Percentiles rank a stretch among this genome's conserved stretches.
These are phyloP conservation scores for Aeminium ludgeri DNA, from an alignment of 495 filamentous ascomycete genomes.

Conservation along the genomic window DNA sequence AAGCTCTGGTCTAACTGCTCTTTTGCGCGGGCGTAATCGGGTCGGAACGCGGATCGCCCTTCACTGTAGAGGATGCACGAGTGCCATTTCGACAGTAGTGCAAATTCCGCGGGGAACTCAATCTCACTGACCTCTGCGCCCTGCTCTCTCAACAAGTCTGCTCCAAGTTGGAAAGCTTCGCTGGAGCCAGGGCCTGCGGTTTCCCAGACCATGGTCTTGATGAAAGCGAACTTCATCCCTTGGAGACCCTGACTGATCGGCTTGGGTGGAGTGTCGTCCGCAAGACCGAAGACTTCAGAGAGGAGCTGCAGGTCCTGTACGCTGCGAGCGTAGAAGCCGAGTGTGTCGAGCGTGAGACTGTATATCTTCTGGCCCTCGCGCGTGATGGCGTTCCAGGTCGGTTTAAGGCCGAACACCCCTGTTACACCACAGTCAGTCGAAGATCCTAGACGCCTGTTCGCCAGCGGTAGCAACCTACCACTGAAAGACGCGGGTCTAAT, in stretches of 20 bases:
- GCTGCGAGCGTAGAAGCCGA: conserved; percentile 34
- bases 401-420: conserved; percentile 10
- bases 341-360: conserved; percentile 34
- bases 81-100: conserved; percentile 28
- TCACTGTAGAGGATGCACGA: conserved; percentile 26
- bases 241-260: conserved; percentile 21
- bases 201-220: conserved; percentile 33
- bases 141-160: conserved; percentile 24
- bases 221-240: conserved; percentile 31
- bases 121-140: conserved; percentile 33
- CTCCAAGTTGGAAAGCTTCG: conserved; percentile 28
- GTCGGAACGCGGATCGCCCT: conserved; percentile 28
- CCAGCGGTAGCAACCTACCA: conserved; percentile 19
- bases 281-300: conserved; percentile 30
- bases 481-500: conserved; percentile 36
- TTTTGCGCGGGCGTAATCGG: conserved; percentile 30
- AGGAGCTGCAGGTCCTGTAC: conserved; percentile 35
- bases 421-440: no score
- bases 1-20: conserved; percentile 26
- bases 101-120: conserved; percentile 31
- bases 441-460: no score
- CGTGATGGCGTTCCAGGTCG: conserved; percentile 39
- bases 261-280: conserved; percentile 27
- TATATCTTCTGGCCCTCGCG: conserved; percentile 34
- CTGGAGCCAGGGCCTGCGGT: conserved; percentile 30